A percentile compares a stretch with the other conserved stretches of the same genome.
These are phyloP conservation scores for Pythium rishiriense DNA, from an alignment of 352 stramenopile genomes.

Conservation along the genomic window DNA sequence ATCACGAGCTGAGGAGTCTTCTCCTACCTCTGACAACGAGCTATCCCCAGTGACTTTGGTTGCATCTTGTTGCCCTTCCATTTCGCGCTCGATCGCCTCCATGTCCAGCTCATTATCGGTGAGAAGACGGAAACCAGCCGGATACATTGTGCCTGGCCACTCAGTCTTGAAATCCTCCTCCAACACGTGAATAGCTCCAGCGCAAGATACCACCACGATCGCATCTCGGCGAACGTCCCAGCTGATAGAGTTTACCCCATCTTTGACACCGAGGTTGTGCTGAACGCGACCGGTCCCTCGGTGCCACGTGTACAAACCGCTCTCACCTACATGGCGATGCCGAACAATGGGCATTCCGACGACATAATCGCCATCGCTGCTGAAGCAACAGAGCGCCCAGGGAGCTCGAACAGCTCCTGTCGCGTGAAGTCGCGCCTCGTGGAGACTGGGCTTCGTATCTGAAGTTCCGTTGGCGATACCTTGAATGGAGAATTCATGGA, in stretches of 20 bases:
- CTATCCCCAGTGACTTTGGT: background rate
- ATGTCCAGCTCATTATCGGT: conserved; percentile 78
- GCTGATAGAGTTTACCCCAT: conserved; percentile 58
- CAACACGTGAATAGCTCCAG: conserved; percentile 63
- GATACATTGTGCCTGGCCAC: conserved; percentile 86
- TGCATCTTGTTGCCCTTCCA: conserved; percentile 38
- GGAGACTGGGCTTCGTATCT: conserved; percentile 28
- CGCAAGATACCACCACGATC: conserved; percentile 66
- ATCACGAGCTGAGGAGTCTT: background rate
- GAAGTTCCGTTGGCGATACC: background rate
- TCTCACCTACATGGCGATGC: conserved; percentile 78
- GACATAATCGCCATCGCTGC: conserved; percentile 61
- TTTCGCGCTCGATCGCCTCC: conserved; percentile 35
- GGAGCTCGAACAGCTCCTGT: conserved; percentile 72
- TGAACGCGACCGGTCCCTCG: conserved; percentile 50
- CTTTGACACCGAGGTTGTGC: conserved; percentile 77
- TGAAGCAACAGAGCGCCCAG: conserved; percentile 76
- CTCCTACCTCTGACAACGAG: background rate
- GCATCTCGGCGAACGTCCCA: conserved; percentile 60
- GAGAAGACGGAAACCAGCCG: conserved; percentile 72
- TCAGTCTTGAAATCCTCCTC: conserved; percentile 75
- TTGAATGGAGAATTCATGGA: conserved; percentile 59
- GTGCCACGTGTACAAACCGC: conserved; percentile 80
- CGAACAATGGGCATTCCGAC: conserved; percentile 76
- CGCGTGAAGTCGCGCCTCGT: conserved; percentile 52